Conservation (phyloP, 176 grass and related monocot genomes). For the Saccharum spontaneum region DNA sequence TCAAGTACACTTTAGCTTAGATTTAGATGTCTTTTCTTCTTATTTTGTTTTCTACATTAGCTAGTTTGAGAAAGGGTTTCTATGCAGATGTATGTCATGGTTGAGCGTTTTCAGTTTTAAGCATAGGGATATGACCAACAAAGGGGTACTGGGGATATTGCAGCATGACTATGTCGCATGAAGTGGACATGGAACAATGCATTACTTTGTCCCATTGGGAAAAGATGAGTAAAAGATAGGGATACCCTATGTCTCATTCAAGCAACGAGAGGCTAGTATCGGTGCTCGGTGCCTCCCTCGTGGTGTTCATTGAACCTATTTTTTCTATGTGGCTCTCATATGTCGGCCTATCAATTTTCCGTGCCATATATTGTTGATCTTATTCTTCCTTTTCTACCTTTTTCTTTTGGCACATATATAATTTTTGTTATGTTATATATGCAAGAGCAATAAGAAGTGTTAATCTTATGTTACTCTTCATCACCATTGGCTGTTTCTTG, state of each 20-base stretch:
- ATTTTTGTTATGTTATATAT: not conserved
- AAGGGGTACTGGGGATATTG: not conserved
- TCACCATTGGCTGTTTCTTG: not conserved
- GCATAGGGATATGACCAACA: not conserved
- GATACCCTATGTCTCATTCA: slow-evolving; percentile 36
- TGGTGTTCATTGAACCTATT: slow-evolving; percentile 2
- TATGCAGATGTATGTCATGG: not conserved
- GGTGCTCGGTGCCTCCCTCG: not conserved
- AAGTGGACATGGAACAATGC: slow-evolving; percentile 15
- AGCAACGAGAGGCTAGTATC: not conserved
- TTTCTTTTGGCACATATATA: not conserved
- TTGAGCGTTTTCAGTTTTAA: not conserved
- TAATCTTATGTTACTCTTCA: not conserved
- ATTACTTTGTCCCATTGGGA: not conserved
- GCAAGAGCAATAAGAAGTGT: not conserved
- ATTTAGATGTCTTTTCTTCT: not conserved
- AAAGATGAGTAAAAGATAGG: slow-evolving; percentile 24
- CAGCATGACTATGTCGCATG: not conserved
- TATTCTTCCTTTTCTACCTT: not conserved
- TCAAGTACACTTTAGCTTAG: not conserved
- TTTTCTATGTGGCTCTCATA: not conserved
- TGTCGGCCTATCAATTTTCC: not conserved
- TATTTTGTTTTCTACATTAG: not conserved
- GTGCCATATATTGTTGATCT: not conserved
- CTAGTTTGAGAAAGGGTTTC: not conserved